Base-by-base conservation (phyloP, 2,329 filamentous ascomycete genomes). In the Clarireedia sp. region DNA sequence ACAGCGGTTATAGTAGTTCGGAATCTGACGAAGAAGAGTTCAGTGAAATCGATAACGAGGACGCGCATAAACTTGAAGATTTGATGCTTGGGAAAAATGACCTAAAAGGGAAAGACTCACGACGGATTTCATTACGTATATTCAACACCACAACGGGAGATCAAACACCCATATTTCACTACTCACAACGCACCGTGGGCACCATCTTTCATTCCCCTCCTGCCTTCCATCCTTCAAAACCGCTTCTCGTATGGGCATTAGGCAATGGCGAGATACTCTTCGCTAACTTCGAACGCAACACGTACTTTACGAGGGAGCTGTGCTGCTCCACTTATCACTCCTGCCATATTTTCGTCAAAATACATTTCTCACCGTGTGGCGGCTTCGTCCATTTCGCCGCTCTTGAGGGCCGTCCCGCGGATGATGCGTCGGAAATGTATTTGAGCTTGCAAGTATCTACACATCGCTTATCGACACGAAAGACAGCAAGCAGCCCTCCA, bases 301-400 rank as follows among this genome's bases (percentile, higher is more conserved):
- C 33, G 3, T 54, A 54, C 16, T 48, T 54, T 2, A 41, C 43
- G 3, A n/a, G 51, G 46, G 14, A 53, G 26, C 41, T 53, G 3
- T 46, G 41, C 2, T 53, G 51, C 12, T 46, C 41, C 6, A 46
- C 41, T 21, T 47, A 38, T 29, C 17, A n/a, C 29, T 45, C 43
- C 29, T 53, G 51, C 16, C 50, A 53, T 5, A 46, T 53, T 5
- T 53, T 53, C 1, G 21, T 53, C 29, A 47, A 53, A 14, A 19
- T 38, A 1, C 40, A 14, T 5, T 53, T 40, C 14, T 53, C 41
- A 9, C n/a, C 41, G 7, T 53, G 51, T 26, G 51, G 51, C 36
- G 7, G 3, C 14, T 53, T 24, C 17, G 23, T 46, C 24, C 41
- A 53, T 40, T 53, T 53, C 10, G 40, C 40, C 29, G 19, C 50